phyloP scores from a whole-genome alignment of 2,329 filamentous ascomycete genomes.

The Aspergillus nomiae region DNA sequence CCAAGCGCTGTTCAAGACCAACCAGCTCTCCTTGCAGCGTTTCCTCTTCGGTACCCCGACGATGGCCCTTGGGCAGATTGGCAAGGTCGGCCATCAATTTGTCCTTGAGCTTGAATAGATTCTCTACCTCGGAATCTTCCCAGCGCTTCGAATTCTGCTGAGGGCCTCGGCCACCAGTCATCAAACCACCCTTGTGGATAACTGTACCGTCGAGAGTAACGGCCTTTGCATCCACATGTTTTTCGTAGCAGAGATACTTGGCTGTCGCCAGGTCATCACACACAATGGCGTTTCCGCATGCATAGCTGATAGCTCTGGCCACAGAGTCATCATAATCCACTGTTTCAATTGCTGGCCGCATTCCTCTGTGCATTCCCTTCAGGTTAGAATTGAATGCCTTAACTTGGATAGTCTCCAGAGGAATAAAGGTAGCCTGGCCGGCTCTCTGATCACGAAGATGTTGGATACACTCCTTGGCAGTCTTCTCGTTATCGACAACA shows the following conservation, averaged over 20 bases:
- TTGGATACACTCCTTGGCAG: conserved; percentile 88
- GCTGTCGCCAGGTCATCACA: conserved; percentile 86
- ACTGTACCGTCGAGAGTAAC: conserved; percentile 94
- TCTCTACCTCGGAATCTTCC: conserved; percentile 86
- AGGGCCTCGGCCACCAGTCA: conserved; percentile 89
- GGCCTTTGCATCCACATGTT: conserved; percentile 84
- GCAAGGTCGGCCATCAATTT: conserved; percentile 77
- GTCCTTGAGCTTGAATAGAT: conserved; percentile 73
- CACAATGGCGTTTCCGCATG: conserved; percentile 91
- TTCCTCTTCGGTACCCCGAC: conserved; percentile 77
- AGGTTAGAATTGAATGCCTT: conserved; percentile 86
- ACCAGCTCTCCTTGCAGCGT: conserved; percentile 75
- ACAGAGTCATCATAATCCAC: conserved; percentile 89
- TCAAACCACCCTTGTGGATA: conserved; percentile 93
- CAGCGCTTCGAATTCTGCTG: conserved; percentile 79
- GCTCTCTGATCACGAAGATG: conserved; percentile 89
- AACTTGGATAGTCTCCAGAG: conserved; percentile 95
- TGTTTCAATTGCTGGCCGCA: conserved; percentile 88
- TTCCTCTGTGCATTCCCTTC: conserved; percentile 82
- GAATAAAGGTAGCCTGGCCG: conserved; percentile 89
- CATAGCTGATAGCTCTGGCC: conserved; percentile 91
- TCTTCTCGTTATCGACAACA: conserved; percentile 93
- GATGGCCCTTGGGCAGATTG: conserved; percentile 76
- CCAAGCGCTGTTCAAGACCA: conserved; percentile 75
- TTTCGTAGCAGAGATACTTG: conserved; percentile 85